phyloP scores from a whole-genome alignment of 2,329 filamentous ascomycete species.

The Alternaria gaisen region DNA sequence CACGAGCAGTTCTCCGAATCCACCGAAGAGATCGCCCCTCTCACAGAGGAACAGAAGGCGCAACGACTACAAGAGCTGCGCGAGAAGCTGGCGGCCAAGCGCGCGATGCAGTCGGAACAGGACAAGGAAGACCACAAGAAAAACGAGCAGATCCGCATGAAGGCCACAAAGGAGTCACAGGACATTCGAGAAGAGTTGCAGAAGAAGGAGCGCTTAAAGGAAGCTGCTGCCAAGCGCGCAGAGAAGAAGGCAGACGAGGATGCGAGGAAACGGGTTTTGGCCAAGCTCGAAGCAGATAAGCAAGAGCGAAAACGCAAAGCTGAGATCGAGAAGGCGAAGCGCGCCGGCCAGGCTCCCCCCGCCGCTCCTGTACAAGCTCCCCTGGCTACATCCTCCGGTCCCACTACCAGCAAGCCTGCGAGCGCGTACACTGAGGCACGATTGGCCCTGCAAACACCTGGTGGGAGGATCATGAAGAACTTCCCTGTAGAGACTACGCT shows the following conservation, averaged over 20 bases:
- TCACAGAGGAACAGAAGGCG: constrained; percentile 92
- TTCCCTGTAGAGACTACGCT: constrained; percentile 89
- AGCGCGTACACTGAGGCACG: constrained; percentile 81
- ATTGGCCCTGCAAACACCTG: constrained; percentile 78
- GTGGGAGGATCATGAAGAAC: constrained; percentile 84
- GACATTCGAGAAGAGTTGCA: constrained; percentile 89
- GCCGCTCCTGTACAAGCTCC: constrained; percentile 59
- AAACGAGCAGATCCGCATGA: constrained; percentile 86
- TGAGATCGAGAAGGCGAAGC: constrained; percentile 82
- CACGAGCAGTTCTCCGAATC: constrained; percentile 94
- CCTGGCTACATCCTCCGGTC: constrained; percentile 56
- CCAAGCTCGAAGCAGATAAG: constrained; percentile 95
- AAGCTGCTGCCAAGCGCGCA: constrained; percentile 82
- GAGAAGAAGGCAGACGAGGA: constrained; percentile 88
- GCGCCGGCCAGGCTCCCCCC: constrained; percentile 74
- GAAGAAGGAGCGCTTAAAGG: constrained; percentile 90
- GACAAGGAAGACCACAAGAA: constrained; percentile 84
- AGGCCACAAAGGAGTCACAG: constrained; percentile 87
- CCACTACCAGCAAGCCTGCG: constrained; percentile 67
- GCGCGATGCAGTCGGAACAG: constrained; percentile 69
- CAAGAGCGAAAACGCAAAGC: constrained; percentile 85
- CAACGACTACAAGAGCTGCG: constrained; percentile 79
- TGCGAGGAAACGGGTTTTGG: constrained; percentile 87
- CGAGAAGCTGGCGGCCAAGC: constrained; percentile 76
- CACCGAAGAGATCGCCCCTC: constrained; percentile 86